Base-by-base conservation (phyloP, 768 basidiomycete species). In the Pholiota molesta region DNA sequence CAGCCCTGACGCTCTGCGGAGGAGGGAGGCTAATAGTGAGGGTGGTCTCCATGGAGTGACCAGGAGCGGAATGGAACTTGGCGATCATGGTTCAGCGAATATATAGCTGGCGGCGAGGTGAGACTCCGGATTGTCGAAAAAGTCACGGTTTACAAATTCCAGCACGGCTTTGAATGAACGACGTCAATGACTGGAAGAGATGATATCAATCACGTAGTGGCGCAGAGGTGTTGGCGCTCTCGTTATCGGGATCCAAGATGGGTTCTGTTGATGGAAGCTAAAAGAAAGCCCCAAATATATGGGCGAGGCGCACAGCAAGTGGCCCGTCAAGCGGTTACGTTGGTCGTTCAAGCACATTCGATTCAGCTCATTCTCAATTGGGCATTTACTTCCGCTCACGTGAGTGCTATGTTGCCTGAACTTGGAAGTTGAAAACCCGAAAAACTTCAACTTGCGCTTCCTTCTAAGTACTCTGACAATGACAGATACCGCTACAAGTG, bases 41-140 rank as follows among this genome's bases (percentile, higher is more conserved):
- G n/a, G 71, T 72, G 10, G 71, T 72, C 40, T 72, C 71, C 71
- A 72, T 72, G 29, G 71, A 72, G 47, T 68, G 68, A 40, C 68
- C 69, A 42, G 69, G 68, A 21, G 69, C 68, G 52, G 71, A 72
- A 62, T 70, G 71, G 53, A 72, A 72, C 61, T 72, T 72, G 55
- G 71, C 71, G 66, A 72, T 72, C 71, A 72, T 72, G 51, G 29
- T 29, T 3, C 45, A 21, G 21, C 23, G 19, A 58, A 49, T 58
- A 49, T 49, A 49, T 49, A 49, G 47, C 21, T 23, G 47, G 57
- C 16, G 45, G 33, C 17, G 23, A 35, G 49, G 56, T 57, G 56
- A 57, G 56, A 45, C 56, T 47, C 17, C 44, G 26, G 31, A 19
- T 57, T 33, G 56, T 45, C 33, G 45, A 44, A 10, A 57, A 44